Conservation (phyloP, 2,329 filamentous ascomycete species). For the Chaetomium strumarium region DNA sequence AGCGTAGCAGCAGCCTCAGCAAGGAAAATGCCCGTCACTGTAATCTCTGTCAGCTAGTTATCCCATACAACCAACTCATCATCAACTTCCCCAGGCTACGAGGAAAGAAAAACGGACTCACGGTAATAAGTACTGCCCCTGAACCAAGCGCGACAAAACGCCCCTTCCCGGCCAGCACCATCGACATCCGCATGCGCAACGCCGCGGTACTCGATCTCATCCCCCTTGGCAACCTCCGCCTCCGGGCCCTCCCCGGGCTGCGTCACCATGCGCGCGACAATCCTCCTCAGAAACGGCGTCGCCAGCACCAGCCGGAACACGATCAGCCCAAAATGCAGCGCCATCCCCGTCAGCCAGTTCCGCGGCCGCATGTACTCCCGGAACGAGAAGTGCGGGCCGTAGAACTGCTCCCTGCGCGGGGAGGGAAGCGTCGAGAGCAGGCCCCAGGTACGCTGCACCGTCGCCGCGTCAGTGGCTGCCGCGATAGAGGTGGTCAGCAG, state of each 20-base stretch:
- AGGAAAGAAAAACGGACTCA: slow-evolving; percentile 37
- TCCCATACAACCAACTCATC: not conserved
- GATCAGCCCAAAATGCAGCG: slow-evolving; percentile 44
- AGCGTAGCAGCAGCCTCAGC: slow-evolving; percentile 60
- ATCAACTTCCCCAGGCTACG: not conserved
- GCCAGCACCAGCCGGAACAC: slow-evolving; percentile 40
- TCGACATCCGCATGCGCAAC: slow-evolving; percentile 54
- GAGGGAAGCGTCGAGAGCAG: slow-evolving; percentile 42
- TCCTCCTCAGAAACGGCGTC: slow-evolving; percentile 40
- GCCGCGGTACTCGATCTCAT: slow-evolving; percentile 58
- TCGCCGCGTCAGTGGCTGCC: slow-evolving; percentile 44
- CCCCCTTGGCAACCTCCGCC: slow-evolving; percentile 48
- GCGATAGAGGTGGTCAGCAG: slow-evolving; percentile 49
- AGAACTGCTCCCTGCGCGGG: slow-evolving; percentile 39
- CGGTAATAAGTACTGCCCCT: slow-evolving; percentile 59
- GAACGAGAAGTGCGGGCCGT: slow-evolving; percentile 58
- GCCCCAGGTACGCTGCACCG: slow-evolving; percentile 60
- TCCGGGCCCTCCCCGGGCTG: slow-evolving; percentile 51
- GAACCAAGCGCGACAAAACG: slow-evolving; percentile 49
- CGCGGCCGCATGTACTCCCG: slow-evolving; percentile 47
- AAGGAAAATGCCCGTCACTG: slow-evolving; percentile 60
- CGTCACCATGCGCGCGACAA: slow-evolving; percentile 40
- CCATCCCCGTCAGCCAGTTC: slow-evolving; percentile 33
- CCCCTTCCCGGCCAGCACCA: slow-evolving; percentile 32
- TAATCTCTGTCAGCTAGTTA: slow-evolving; percentile 7